Evolutionary conservation across 129 eudicot species (phyloP), one percentile per base, ranked within the genome.

Genomic region (Flaveria sonorensis): DNA sequence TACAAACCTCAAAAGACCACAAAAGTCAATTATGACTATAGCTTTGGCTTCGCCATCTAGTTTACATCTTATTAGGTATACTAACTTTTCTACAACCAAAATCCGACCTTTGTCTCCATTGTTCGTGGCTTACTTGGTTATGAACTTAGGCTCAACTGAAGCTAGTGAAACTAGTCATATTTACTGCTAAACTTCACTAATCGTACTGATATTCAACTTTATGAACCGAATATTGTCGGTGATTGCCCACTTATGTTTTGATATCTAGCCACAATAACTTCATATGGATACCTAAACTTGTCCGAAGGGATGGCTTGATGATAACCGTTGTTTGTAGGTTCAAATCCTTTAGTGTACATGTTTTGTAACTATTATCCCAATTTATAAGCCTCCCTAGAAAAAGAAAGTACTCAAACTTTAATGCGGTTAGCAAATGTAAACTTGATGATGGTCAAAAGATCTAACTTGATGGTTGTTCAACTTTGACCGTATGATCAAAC

Each of bases 1-100:
- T 32, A 72, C 76, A 53, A 56, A 36, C 52, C 51, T 73, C 21
- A 39, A 73, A 55, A 73, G 62, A 26, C 46, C 43, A 71, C 75
- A 71, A 71, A 70, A 50, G 56, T 24, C 40, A 7, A 70, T 47
- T 30, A 23, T 15, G 6, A 23, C 20, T 9, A 51, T 51, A 52
- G 21, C 36, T 30, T 30, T 30, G 6, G 36, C 36, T 30, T 30
- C 36, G 36, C 36, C 36, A 30, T 30, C 36, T 30, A 4, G 6
- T 30, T 30, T 30, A 30, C 6, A 30, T 30, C 32, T 28, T 30
- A 30, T 30, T 30, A 30, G 36, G 4, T 30, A 30, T 4, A 30
- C 36, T 30, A 30, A 30, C 36, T 30, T 30, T 30, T 4, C 6
- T 30, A 30, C 36, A 30, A 30, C 36, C 36, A 30, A 30, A 28